Base-by-base conservation (phyloP, 2,329 filamentous ascomycete genomes). In the Arthrinium phaeospermum region DNA sequence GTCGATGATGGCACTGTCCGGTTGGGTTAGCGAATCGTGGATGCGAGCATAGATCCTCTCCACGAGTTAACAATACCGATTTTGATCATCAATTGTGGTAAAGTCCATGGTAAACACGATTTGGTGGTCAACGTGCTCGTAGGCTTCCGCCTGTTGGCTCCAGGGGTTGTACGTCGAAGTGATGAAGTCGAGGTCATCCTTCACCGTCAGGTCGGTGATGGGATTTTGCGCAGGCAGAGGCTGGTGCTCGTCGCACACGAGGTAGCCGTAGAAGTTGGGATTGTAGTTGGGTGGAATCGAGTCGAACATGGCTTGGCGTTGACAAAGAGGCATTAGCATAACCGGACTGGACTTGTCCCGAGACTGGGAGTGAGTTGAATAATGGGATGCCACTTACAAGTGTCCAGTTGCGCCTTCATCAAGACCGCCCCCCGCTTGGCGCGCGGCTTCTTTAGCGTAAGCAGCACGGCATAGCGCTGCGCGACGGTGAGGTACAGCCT, bases 401-500 rank as follows among this genome's bases (percentile, higher is more conserved):
- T 51, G n/a, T 51, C 49, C n/a, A 51, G n/a, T 24, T 51, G 49
- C 10, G 49, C 49, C 49, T 27, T 51, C n/a, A 51, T 51, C n/a
- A 51, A 14, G 2, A 51, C 13, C 49, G 49, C 49, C n/a, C 49
- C 49, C 13, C 4, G 10, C 3, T 51, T 12, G 22, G 8, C n/a
- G 3, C 49, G 8, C 12, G 49, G n/a, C n/a, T 91, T 90, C 79
- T 88, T 91, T 16, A 90, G 91, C 0, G 89, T 94, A 27, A 92
- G 72, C 30, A 92, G 81, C 75, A 92, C 87, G 77, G 88, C 89
- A 77, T 85, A 90, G 67, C 93, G 88, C 80, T 95, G 93, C 0
- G 91, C 93, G 14, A 91, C 88, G 16, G 89, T 84, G 12, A 95
- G 77, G 75, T 93, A 94, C 13, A 94, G 85, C 84, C 88, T 88